Conservation (phyloP, 2,329 filamentous ascomycete species). For the Pezicula carpinea region DNA sequence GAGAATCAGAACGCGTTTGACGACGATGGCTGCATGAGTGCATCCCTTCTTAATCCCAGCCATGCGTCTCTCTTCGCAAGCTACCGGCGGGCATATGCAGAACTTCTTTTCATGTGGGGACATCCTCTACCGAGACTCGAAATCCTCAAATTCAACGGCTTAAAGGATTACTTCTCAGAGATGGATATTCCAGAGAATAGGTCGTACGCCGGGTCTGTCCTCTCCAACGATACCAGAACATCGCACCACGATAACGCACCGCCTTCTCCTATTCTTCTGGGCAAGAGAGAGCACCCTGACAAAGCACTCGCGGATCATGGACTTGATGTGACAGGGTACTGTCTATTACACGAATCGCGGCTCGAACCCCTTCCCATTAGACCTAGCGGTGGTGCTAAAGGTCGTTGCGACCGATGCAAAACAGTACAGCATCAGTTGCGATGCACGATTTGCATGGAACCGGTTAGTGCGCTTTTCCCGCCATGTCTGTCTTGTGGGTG, state of each 20-base stretch:
- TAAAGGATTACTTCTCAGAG: conserved; percentile 43
- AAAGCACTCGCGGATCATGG: conserved; percentile 41
- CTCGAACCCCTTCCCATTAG: conserved; percentile 48
- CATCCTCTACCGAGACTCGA: conserved; percentile 59
- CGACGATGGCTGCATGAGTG: conserved; percentile 60
- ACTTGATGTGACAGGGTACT: conserved; percentile 59
- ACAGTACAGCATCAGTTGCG: conserved; percentile 50
- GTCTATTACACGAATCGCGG: conserved; percentile 57
- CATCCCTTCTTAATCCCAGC: conserved; percentile 49
- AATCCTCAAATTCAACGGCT: conserved; percentile 64
- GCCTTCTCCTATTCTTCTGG: conserved; percentile 49
- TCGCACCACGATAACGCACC: conserved; percentile 17
- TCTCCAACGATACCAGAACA: conserved; percentile 22
- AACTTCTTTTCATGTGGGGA: conserved; percentile 63
- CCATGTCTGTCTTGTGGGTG: conserved; percentile 61
- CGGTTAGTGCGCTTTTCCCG: conserved; percentile 54
- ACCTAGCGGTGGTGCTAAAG: conserved; percentile 39
- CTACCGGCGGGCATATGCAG: conserved; percentile 63
- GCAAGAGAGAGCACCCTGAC: conserved; percentile 49
- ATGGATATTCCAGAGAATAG: conserved; percentile 23
- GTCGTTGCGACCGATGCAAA: conserved; percentile 46
- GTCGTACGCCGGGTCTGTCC: conserved; percentile 21
- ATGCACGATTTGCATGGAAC: conserved; percentile 60
- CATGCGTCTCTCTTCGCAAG: conserved; percentile 47
- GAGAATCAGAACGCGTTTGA: conserved; percentile 63